Conservation (phyloP, 2,329 filamentous ascomycete species). For the Zymoseptoria pseudotritici region DNA sequence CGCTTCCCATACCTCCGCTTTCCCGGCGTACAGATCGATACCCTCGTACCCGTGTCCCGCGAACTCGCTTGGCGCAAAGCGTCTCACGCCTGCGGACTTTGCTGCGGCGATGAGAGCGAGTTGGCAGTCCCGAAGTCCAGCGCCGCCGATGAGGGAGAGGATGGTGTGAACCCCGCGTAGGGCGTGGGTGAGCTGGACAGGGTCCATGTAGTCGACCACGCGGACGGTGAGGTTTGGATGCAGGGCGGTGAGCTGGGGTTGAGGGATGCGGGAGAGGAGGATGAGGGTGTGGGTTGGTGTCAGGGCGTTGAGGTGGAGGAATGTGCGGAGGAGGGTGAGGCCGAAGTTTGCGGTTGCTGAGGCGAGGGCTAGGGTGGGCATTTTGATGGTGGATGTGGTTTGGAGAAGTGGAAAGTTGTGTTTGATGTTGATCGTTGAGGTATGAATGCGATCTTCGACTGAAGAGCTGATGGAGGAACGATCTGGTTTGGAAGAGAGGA, state of each 20-base stretch:
- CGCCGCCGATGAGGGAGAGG: constrained; percentile 22
- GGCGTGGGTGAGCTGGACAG: constrained; percentile 15
- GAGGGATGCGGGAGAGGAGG: constrained; percentile 22
- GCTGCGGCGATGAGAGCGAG: constrained; percentile 49
- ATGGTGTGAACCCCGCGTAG: constrained; percentile 26
- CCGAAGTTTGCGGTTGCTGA: constrained; percentile 26
- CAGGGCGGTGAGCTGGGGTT: constrained; percentile 14
- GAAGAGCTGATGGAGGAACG: neutral
- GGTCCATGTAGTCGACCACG: constrained; percentile 21
- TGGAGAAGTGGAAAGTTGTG: neutral
- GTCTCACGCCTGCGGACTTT: constrained; percentile 51
- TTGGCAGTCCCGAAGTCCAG: constrained; percentile 32
- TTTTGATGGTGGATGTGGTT: constrained; percentile 1
- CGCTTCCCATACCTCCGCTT: constrained; percentile 21
- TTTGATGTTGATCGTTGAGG: neutral
- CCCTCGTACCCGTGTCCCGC: constrained; percentile 23
- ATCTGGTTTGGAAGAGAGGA: neutral
- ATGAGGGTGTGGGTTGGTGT: constrained; percentile 16
- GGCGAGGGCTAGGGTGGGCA: constrained; percentile 24
- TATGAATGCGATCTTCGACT: neutral
- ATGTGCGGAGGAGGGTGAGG: constrained; percentile 22
- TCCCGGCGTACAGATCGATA: constrained; percentile 21
- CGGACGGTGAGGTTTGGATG: constrained; percentile 19
- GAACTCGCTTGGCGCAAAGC: constrained; percentile 55
- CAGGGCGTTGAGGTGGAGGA: constrained; percentile 16